A percentile compares a stretch with the other conserved stretches of the same genome.
Conservation (phyloP, 1,284 basidiomycete genomes). For the Ceratobasidium sp. region DNA sequence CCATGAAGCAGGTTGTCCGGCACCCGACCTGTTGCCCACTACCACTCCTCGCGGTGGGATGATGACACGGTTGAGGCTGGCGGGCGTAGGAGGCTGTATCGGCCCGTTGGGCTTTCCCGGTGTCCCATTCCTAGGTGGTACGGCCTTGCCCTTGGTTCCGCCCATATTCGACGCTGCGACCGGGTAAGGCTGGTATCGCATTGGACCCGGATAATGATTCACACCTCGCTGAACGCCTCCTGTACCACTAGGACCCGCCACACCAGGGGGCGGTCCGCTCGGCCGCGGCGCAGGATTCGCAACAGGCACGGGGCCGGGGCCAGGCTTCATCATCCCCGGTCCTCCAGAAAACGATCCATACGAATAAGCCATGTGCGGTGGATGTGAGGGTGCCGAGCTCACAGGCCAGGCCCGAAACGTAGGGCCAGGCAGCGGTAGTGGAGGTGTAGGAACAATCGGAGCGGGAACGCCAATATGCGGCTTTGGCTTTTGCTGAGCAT, state of each 20-base stretch:
- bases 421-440: constrained; percentile 28
- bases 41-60: background rate
- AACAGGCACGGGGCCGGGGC: background rate
- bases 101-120: background rate
- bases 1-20: constrained; percentile 26
- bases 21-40: background rate
- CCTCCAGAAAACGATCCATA: constrained; percentile 30
- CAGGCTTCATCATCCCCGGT: constrained; percentile 18
- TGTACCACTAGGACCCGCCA: constrained; percentile 11
- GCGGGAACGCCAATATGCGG: background rate
- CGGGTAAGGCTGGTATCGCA: constrained; percentile 36
- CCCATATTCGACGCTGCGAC: background rate
- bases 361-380: constrained; percentile 18
- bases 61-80: background rate
- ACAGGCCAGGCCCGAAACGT: constrained; percentile 35
- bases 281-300: background rate
- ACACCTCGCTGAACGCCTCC: constrained; percentile 22
- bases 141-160: constrained; percentile 11
- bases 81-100: background rate
- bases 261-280: background rate
- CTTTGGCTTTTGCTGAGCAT: background rate
- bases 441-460: constrained; percentile 12
- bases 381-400: background rate
- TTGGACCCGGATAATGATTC: constrained; percentile 30
- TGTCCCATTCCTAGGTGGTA: background rate